phyloP scores from a whole-genome alignment of 2,329 filamentous ascomycete species.

The Penicillium sp. region DNA sequence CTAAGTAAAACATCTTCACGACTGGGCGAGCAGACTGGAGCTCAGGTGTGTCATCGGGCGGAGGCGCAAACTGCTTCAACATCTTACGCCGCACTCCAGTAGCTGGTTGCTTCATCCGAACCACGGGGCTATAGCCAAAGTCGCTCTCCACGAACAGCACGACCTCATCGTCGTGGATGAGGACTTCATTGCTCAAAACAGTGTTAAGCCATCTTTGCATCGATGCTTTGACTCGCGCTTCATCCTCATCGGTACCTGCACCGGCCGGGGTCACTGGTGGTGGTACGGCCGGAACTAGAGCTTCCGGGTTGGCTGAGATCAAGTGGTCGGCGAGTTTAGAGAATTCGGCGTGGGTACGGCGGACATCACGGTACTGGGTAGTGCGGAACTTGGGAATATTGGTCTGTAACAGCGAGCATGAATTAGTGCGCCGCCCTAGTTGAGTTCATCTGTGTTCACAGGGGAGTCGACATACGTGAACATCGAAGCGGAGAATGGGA shows the following conservation, averaged over 20 bases:
- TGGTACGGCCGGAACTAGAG: slow-evolving; percentile 89
- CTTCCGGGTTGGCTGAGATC: slow-evolving; percentile 96
- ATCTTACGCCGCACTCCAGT: slow-evolving; percentile 94
- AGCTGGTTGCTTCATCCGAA: slow-evolving; percentile 93
- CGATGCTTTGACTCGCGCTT: slow-evolving; percentile 79
- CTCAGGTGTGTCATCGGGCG: slow-evolving; percentile 95
- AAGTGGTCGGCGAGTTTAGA: slow-evolving; percentile 94
- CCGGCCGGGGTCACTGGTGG: slow-evolving; percentile 93
- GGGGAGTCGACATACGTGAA: slow-evolving; percentile 68
- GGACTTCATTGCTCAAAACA: slow-evolving; percentile 84
- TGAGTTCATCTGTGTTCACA: slow-evolving; percentile 2
- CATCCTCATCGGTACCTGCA: slow-evolving; percentile 94
- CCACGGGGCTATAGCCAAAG: slow-evolving; percentile 94
- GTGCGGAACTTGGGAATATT: slow-evolving; percentile 98
- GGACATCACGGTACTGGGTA: slow-evolving; percentile 96
- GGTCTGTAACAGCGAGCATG: slow-evolving; percentile 59
- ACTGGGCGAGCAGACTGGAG: slow-evolving; percentile 83
- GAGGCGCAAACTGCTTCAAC: slow-evolving; percentile 96
- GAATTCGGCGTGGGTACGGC: slow-evolving; percentile 93
- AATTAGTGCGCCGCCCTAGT: slow-evolving; percentile 1
- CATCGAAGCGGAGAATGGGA: slow-evolving; percentile 90
- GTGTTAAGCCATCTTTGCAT: slow-evolving; percentile 96
- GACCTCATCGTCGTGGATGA: slow-evolving; percentile 96
- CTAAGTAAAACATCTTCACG: slow-evolving; percentile 94
- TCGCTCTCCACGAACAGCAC: slow-evolving; percentile 98